Evolutionary conservation across 83 land plant species (phyloP).

Genomic region (Picea abies): DNA sequence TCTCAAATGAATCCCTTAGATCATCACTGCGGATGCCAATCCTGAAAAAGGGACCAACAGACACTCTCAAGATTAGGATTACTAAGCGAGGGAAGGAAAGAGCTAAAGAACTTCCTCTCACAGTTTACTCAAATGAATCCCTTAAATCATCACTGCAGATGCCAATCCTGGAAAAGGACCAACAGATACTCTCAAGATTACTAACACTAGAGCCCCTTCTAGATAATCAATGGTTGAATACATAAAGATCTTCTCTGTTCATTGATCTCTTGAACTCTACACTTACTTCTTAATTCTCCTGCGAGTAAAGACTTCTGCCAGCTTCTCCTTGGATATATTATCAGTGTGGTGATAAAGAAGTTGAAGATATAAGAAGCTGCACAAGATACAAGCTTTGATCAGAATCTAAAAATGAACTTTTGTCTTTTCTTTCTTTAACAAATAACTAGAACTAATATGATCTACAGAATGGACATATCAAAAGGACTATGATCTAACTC

Average conservation of each 20-base stretch:
- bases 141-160: conserved; percentile 82
- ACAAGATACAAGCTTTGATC: neutral
- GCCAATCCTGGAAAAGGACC: conserved; percentile 63
- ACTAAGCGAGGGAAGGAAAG: conserved; percentile 90
- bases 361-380: conserved; percentile 78
- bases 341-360: conserved; percentile 75
- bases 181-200: neutral
- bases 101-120: conserved; percentile 68
- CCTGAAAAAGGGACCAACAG: conserved; percentile 33
- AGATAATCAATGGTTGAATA: conserved; percentile 3
- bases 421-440: neutral
- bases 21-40: conserved; percentile 92
- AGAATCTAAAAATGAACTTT: neutral
- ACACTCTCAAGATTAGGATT: conserved; percentile 38
- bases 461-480: neutral
- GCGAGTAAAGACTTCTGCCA: conserved; percentile 67
- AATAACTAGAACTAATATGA: neutral
- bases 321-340: conserved; percentile 54
- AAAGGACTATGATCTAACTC: neutral
- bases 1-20: conserved; percentile 61
- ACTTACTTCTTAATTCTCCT: conserved; percentile 71
- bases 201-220: neutral
- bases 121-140: conserved; percentile 51
- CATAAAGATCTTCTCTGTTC: neutral
- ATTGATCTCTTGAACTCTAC: neutral